phyloP scores from a whole-genome alignment of 208 protist species.

The Trypanosoma vivax region DNA sequence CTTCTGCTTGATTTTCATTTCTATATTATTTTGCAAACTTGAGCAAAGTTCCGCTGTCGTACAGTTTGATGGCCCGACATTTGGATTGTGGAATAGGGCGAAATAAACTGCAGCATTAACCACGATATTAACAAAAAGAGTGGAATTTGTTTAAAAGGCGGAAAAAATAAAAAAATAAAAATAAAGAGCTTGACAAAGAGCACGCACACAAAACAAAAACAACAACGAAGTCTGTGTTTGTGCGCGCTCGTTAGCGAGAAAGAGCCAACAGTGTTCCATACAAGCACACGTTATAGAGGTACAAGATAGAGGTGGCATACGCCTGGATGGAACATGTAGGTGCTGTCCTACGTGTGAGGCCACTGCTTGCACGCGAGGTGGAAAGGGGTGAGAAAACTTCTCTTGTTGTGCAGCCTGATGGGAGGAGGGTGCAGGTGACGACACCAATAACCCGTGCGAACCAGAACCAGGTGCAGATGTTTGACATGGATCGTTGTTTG shows the following conservation, averaged over 20 bases:
- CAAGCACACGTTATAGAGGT: not conserved
- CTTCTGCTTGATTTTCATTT: not conserved
- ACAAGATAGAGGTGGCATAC: no score
- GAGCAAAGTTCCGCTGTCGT: no score
- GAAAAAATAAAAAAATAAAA: no score
- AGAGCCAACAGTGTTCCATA: not conserved
- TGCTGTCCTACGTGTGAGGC: conserved; percentile 51
- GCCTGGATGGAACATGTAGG: conserved; percentile 25
- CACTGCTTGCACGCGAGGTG: conserved; percentile 53
- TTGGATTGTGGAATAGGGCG: no score
- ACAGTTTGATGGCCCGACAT: no score
- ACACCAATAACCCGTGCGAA: conserved; percentile 2
- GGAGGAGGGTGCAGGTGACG: conserved; percentile 7
- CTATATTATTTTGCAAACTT: no score
- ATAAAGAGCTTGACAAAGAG: no score
- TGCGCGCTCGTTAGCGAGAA: not conserved
- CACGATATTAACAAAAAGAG: no score
- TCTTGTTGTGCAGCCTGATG: conserved; percentile 14
- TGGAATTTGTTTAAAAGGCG: no score
- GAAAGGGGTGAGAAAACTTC: conserved; percentile 26
- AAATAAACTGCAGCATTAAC: no score
- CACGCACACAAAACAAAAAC: no score
- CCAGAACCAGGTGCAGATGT: conserved; percentile 22
- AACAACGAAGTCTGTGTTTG: not conserved
- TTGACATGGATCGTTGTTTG: conserved; percentile 57